Base-by-base conservation (phyloP, 257 asterid genomes). In the Leonotis leonurus region DNA sequence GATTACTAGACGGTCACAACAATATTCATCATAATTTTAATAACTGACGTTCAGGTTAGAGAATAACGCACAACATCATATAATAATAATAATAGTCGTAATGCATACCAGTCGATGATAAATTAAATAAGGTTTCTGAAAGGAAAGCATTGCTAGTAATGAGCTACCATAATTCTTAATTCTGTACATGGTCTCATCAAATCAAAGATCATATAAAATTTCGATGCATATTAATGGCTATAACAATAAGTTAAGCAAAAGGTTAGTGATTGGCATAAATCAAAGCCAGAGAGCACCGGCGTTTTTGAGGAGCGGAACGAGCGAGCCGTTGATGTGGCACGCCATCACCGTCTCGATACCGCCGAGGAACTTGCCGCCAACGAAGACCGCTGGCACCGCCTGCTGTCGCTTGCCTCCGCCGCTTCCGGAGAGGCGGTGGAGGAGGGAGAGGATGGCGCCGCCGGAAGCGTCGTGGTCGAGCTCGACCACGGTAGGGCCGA, bases 251-350 rank as follows among this genome's bases (percentile, higher is more conserved):
- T 61, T 45, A 24, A 51, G 6, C n/a, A 17, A 6, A 18, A 10
- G 22, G 56, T 49, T 22, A 49, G 32, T 49, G 11, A 49, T 10
- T 0, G 18, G 33, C 17, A 11, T 30, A 22, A 49, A 37, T 85
- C 75, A 90, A 39, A 90, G 95, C 96, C 97, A 87, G 11, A 90
- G 85, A 3, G 95, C 96, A 35, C 97, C 95, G 12, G 93, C 97
- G 29, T 78, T 77, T 71, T 85, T 87, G 58, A 90, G 93, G 3
- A 85, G 95, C 32, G 97, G 97, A 16, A 85, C 90, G 18, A 90
- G 90, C 1, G 84, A 76, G 52, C 96, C 97, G 65, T 80, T 85
- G 36, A 90, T 85, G 75, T 90, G 95, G 67, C 94, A 87, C 2
- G 90, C 81, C 90, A 90, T 78, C 2, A 87, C 89, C 1, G 86